A percentile compares a stretch with the other conserved stretches of the same genome.
Evolutionary conservation across 345 rosid species (phyloP).

Genomic region (Ricinus communis): DNA sequence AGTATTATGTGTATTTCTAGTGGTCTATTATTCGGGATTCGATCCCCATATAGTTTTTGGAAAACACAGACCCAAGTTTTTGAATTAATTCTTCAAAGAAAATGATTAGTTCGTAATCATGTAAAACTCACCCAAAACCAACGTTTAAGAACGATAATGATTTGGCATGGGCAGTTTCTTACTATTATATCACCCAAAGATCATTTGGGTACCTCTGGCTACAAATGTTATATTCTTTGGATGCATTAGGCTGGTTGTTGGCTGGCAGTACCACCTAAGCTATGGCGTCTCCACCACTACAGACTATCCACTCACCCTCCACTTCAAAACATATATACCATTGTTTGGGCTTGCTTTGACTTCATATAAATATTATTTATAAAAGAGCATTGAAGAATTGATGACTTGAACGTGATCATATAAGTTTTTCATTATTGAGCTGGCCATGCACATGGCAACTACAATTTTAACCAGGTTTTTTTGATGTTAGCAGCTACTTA

Average conservation of each 20-base stretch:
- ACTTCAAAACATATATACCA: background rate
- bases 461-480: too few species aligned
- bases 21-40: too few species aligned
- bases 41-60: too few species aligned
- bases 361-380: background rate
- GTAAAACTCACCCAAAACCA: too few species aligned
- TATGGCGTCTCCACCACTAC: background rate
- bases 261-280: background rate
- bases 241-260: background rate
- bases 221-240: background rate
- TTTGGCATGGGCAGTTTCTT: background rate
- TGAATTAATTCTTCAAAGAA: too few species aligned
- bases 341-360: background rate
- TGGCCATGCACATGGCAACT: too few species aligned
- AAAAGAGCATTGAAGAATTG: background rate
- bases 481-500: too few species aligned
- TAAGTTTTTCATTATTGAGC: background rate
- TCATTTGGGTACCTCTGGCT: background rate
- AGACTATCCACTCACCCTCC: background rate
- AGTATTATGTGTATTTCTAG: too few species aligned
- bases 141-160: too few species aligned
- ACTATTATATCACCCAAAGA: background rate
- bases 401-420: background rate
- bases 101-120: too few species aligned
- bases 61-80: too few species aligned